Evolutionary conservation across 2,329 filamentous ascomycete genomes (phyloP), one percentile per base, ranked within the genome.

Genomic region (Neonectria magnoliae): DNA sequence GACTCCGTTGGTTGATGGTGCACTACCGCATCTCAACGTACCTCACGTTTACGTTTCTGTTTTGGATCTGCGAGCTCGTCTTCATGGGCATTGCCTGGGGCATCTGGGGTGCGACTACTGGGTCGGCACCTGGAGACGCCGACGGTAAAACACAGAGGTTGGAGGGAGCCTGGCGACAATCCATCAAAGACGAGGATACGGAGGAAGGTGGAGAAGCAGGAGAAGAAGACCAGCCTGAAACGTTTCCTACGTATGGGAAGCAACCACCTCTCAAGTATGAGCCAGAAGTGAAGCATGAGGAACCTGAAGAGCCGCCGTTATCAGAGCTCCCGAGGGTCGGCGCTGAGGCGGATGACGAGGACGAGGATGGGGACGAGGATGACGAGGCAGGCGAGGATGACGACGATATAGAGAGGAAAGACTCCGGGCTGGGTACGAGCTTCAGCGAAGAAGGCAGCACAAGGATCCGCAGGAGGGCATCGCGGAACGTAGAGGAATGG

Each of bases 1-100:
- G 95, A 0, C 77, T 98, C 65, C 83, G 91, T 53, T 96, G 92
- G 88, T 73, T 94, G 60, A 97, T 99, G 92, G 96, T 96, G 73
- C 90, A 93, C 66, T 91, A 95, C 80, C 88, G 91, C 13, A 74
- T 96, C 38, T 77, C 88, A 2, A 89, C 89, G 5, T 94, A 93
- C 63, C 57, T 91, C 1, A 73, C 90, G 1, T 91, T 94, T 72
- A 92, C 90, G 0, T 78, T 82, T 1, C 71, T 87, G 0, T 98
- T 98, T 78, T 98, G 94, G 93, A 76, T 82, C 1, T 87, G 88
- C 13, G 93, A 95, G 75, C 84, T 97, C 73, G 68, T 88, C 0
- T 91, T 90, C 45, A 87, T 92, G 76, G 82, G 84, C 1, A 41
- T 90, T 1, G 89, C 87, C 0, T 97, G 93, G 91, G 76, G 86